Percentiles rank a stretch among this genome's conserved stretches.
Conservation (phyloP, 2,329 filamentous ascomycete genomes). For the Hypoxylon sp. region DNA sequence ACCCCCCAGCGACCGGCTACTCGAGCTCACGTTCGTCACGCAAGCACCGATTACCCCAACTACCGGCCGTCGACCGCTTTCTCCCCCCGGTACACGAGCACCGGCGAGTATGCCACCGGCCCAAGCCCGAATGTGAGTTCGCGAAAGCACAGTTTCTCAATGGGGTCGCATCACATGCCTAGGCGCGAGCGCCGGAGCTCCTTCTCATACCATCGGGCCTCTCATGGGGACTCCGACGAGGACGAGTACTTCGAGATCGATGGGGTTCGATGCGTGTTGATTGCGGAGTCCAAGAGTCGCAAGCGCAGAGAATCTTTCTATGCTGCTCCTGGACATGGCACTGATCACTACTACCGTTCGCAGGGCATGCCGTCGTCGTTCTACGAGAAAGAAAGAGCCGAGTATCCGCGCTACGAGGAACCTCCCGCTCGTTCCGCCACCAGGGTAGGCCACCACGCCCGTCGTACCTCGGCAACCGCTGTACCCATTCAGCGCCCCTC, state of each 20-base stretch:
- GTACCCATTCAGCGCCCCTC: slow-evolving; percentile 65
- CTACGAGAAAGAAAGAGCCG: slow-evolving; percentile 58
- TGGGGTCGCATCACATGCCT: slow-evolving; percentile 57
- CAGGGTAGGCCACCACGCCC: slow-evolving; percentile 58
- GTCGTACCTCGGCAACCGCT: slow-evolving; percentile 64
- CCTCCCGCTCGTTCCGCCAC: slow-evolving; percentile 57
- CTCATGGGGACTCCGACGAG: slow-evolving; percentile 76
- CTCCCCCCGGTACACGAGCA: slow-evolving; percentile 74
- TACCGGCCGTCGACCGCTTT: slow-evolving; percentile 65
- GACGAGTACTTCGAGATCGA: slow-evolving; percentile 71
- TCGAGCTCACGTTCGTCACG: slow-evolving; percentile 64
- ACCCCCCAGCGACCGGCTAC: slow-evolving; percentile 69
- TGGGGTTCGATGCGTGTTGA: slow-evolving; percentile 68
- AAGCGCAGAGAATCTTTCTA: slow-evolving; percentile 56
- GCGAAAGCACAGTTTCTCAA: slow-evolving; percentile 58
- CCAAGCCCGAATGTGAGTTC: slow-evolving; percentile 72
- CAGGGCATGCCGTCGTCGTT: slow-evolving; percentile 61
- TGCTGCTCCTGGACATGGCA: slow-evolving; percentile 68
- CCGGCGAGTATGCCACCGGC: slow-evolving; percentile 73
- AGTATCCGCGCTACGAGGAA: slow-evolving; percentile 61
- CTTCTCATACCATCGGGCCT: slow-evolving; percentile 71
- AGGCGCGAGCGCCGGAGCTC: slow-evolving; percentile 70
- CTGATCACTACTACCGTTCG: slow-evolving; percentile 71
- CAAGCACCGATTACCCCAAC: slow-evolving; percentile 60
- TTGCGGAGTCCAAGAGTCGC: slow-evolving; percentile 63